Evolutionary conservation across 78 protist genomes (phyloP).

Genomic region (Dictyostelium capitatum): DNA sequence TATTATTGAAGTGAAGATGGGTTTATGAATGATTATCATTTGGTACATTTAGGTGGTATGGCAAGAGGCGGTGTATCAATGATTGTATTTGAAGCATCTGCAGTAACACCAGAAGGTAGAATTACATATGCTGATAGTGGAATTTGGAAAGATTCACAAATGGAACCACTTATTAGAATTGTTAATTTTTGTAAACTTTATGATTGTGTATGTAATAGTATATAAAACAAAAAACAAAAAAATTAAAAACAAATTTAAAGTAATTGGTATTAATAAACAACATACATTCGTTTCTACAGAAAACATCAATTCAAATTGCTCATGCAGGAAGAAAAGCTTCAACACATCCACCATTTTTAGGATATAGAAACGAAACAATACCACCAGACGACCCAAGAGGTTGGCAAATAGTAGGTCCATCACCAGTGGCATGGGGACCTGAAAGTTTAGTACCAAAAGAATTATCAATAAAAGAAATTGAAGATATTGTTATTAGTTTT

Average conservation of each 20-base stretch:
- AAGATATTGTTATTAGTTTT: slow-evolving; percentile 31
- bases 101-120: slow-evolving; percentile 43
- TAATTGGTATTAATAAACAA: neutral
- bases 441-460: slow-evolving; percentile 69
- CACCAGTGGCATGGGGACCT: slow-evolving; percentile 10
- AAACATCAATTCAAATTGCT: slow-evolving; percentile 45
- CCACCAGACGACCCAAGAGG: neutral
- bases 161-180: slow-evolving; percentile 50
- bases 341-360: slow-evolving; percentile 28
- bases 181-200: slow-evolving; percentile 10
- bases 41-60: slow-evolving; percentile 36
- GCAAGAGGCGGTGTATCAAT: slow-evolving; percentile 60
- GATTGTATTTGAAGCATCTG: slow-evolving; percentile 54
- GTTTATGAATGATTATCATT: slow-evolving; percentile 62
- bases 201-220: slow-evolving; percentile 46
- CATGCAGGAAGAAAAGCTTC: slow-evolving; percentile 73
- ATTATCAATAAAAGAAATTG: slow-evolving; percentile 84
- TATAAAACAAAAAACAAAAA: neutral
- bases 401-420: slow-evolving; percentile 25
- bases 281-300: neutral
- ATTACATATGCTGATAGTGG: slow-evolving; percentile 54
- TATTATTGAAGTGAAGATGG: slow-evolving; percentile 26
- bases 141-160: slow-evolving; percentile 74
- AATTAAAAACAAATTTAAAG: neutral
- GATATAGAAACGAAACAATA: neutral